These are phyloP conservation scores for Aspergillus neotritici DNA, from an alignment of 2,329 filamentous ascomycete genomes.

Conservation along the genomic window DNA sequence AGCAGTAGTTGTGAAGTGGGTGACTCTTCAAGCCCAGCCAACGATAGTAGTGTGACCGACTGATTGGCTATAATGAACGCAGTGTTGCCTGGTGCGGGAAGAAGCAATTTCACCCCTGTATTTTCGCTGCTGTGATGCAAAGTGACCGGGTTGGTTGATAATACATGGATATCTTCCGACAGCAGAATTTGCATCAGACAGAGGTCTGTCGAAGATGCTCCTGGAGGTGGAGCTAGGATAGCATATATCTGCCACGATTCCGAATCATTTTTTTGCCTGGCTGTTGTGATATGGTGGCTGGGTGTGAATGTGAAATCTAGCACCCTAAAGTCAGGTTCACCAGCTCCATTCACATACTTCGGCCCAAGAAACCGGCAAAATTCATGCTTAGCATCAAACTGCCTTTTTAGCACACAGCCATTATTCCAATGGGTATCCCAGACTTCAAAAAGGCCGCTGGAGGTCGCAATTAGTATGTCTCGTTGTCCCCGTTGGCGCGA, in stretches of 20 bases:
- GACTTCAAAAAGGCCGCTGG: constrained; percentile 69
- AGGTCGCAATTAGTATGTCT: constrained; percentile 73
- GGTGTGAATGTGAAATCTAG: constrained; percentile 68
- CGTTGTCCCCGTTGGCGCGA: constrained; percentile 73
- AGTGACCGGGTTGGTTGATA: constrained; percentile 62
- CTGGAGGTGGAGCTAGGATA: constrained; percentile 53
- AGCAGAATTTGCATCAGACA: constrained; percentile 68
- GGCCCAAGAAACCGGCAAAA: constrained; percentile 59
- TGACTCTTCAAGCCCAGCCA: constrained; percentile 61
- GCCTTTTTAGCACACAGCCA: constrained; percentile 67
- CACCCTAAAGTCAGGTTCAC: constrained; percentile 61
- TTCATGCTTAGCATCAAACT: constrained; percentile 62
- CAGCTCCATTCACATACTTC: constrained; percentile 47
- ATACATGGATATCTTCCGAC: constrained; percentile 50
- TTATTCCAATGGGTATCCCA: constrained; percentile 90
- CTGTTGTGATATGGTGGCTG: constrained; percentile 33
- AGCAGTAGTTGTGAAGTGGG: constrained; percentile 70
- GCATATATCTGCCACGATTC: constrained; percentile 53
- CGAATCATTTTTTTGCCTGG: constrained; percentile 44
- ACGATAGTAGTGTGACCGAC: constrained; percentile 70
- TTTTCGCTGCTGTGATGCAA: constrained; percentile 53
- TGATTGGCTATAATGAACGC: constrained; percentile 77
- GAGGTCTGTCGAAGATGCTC: constrained; percentile 55
- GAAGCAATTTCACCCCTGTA: constrained; percentile 61
- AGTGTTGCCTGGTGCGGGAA: constrained; percentile 72